Base-by-base conservation (phyloP, 148 eudicot genomes). In the Rhododendron ferrugineum region DNA sequence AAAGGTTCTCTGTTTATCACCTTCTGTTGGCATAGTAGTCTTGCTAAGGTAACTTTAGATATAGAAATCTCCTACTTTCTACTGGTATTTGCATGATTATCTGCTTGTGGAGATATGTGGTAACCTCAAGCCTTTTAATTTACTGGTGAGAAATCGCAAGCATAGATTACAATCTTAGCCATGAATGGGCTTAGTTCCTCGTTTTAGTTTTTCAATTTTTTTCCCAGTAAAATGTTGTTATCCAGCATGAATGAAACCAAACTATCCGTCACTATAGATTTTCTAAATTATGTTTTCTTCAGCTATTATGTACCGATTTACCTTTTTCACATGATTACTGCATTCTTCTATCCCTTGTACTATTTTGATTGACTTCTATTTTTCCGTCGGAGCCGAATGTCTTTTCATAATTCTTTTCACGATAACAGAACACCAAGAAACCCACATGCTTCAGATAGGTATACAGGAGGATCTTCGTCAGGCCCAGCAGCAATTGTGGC, bases 401-500 rank as follows among this genome's bases (percentile, higher is more conserved):
- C 60, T 32, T 54, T 54, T 0, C 10, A 11, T 49, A 56, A 74
- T 32, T 56, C 47, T 36, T 76, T 86, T 82, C 54, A 79, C 66
- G 30, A 83, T 85, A 86, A 85, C 93, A 97, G 99, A 84, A 95
- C 99, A 52, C 60, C 96, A 77, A 90, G 99, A 90, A 97, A 97
- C 86, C 99, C 99, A 83, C 98, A 97, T 90, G 95, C 88, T 89
- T 95, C 89, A 82, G 91, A 92, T 85, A 90, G 98, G 87, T 97
- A 95, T 84, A 94, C 99, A 28, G 99, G 99, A 83, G 99, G 99
- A 86, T 97, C 99, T 86, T 97, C 99, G 75, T 97, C 99, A 37
- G 99, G 99, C 60, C 96, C 99, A 23, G 99, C 99, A 82, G 98
- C 99, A 83, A 88, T 97, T 88, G 96, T 97, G 85, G 98, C 98